These are phyloP conservation scores for Pythium scleroteichum DNA, from an alignment of 352 stramenopile genomes.

Conservation along the genomic window DNA sequence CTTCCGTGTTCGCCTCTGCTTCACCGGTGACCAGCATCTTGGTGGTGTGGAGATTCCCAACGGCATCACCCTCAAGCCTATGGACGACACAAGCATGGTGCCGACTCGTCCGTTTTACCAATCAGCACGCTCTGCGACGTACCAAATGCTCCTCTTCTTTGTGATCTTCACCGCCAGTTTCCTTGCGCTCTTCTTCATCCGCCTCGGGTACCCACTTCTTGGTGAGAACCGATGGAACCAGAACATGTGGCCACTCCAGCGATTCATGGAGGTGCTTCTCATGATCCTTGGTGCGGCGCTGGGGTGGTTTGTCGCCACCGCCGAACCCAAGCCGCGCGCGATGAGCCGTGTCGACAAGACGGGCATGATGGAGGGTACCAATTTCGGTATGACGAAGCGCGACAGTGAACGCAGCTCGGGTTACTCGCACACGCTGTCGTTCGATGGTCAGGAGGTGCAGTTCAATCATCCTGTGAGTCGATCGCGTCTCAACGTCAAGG, in stretches of 20 bases:
- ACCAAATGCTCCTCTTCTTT: constrained; percentile 82
- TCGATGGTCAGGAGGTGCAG: constrained; percentile 73
- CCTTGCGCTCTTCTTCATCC: constrained; percentile 68
- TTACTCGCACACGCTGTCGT: constrained; percentile 80
- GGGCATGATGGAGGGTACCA: constrained; percentile 48
- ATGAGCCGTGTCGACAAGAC: constrained; percentile 82
- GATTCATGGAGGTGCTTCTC: constrained; percentile 71
- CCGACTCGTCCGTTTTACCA: constrained; percentile 80
- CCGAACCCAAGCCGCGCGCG: constrained; percentile 63
- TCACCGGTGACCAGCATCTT: constrained; percentile 79
- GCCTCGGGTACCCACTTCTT: constrained; percentile 71
- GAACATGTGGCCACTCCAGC: constrained; percentile 83
- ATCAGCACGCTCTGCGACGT: constrained; percentile 57
- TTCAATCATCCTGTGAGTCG: constrained; percentile 76
- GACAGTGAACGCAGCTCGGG: constrained; percentile 46
- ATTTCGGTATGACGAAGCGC: constrained; percentile 35
- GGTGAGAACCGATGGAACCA: constrained; percentile 58
- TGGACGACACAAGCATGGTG: constrained; percentile 82
- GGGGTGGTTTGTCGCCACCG: constrained; percentile 66
- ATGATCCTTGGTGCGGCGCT: constrained; percentile 60
- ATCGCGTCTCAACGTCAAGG: constrained; percentile 71
- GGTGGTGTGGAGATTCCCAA: constrained; percentile 73
- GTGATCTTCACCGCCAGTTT: constrained; percentile 79
- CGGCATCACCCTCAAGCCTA: constrained; percentile 73
- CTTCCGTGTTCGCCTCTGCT: constrained; percentile 77